phyloP scores from a whole-genome alignment of 2,329 filamentous ascomycete genomes.

The Exophiala viscosa region DNA sequence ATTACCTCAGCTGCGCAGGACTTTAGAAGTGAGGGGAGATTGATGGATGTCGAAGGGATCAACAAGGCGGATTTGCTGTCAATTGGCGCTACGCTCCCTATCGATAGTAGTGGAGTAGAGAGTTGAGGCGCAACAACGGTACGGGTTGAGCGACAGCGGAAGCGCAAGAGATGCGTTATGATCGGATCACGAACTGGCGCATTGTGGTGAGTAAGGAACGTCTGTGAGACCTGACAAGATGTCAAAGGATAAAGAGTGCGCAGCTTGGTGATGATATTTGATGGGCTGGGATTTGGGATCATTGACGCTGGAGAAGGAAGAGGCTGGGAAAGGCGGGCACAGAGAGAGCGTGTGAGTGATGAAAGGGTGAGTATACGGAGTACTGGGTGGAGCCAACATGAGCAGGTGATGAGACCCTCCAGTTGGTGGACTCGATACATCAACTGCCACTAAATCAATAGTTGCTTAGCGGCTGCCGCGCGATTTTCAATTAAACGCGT shows the following conservation, averaged over 20 bases:
- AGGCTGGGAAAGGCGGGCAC: not conserved
- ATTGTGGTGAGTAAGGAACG: not conserved
- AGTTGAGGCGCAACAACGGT: not conserved
- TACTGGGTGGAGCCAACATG: no score
- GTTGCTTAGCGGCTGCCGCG: no score
- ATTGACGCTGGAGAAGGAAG: not conserved
- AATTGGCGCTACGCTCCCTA: conserved; percentile 2
- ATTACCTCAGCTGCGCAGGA: not conserved
- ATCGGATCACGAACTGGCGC: conserved; percentile 5
- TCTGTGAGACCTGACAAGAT: conserved; percentile 3
- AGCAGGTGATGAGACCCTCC: no score
- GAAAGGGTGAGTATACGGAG: no score
- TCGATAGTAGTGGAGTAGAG: conserved; percentile 13
- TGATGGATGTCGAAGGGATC: conserved; percentile 1
- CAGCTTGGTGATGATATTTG: conserved; percentile 7
- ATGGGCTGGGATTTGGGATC: conserved; percentile 6
- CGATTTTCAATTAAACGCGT: no score
- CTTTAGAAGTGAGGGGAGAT: not conserved
- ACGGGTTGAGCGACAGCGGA: not conserved
- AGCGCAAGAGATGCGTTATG: not conserved
- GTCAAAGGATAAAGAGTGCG: not conserved
- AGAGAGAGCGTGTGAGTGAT: no score
- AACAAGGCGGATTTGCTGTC: conserved; percentile 1
- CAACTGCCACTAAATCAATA: no score
- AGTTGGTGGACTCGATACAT: no score